Evolutionary conservation across 306 rosid species (phyloP).

Genomic region (Lablab purpureus): DNA sequence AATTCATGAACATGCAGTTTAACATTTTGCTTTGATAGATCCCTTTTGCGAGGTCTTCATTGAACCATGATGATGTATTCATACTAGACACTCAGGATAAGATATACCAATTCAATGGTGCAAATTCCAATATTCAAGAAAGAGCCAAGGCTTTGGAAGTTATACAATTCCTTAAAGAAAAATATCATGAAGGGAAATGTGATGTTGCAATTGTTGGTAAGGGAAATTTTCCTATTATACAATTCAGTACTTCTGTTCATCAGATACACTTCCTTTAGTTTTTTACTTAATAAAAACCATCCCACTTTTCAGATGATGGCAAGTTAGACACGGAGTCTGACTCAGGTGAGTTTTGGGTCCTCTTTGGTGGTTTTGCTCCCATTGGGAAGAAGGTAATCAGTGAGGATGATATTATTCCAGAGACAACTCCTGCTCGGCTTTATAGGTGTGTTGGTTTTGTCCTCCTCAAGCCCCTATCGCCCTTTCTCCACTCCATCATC

Average conservation of each 20-base stretch:
- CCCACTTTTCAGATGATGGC: constrained; percentile 80
- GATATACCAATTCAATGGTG: constrained; percentile 97
- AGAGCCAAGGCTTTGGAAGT: constrained; percentile 98
- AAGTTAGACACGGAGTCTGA: constrained; percentile 97
- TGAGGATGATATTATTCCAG: constrained; percentile 89
- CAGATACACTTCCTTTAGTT: constrained; percentile 23
- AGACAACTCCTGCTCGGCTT: constrained; percentile 74
- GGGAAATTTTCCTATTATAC: constrained; percentile 43
- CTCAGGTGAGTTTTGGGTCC: constrained; percentile 99
- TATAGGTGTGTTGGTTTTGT: constrained; percentile 60
- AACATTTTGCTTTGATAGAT: constrained; percentile 66
- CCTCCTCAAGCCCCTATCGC: neutral
- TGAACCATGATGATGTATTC: constrained; percentile 98
- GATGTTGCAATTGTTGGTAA: constrained; percentile 96
- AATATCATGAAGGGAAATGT: constrained; percentile 84
- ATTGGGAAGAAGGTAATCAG: constrained; percentile 80
- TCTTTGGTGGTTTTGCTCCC: constrained; percentile 98
- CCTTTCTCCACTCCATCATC: neutral
- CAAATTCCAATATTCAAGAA: constrained; percentile 96
- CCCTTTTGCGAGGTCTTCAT: constrained; percentile 93
- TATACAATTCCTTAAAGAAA: constrained; percentile 88
- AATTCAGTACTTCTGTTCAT: constrained; percentile 26
- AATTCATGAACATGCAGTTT: constrained; percentile 39
- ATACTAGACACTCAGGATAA: constrained; percentile 77
- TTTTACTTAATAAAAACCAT: constrained; percentile 37